A percentile compares a stretch with the other conserved stretches of the same genome.
Conservation (phyloP, 2,329 filamentous ascomycete genomes). For the Myriosclerotinia duriaeana region DNA sequence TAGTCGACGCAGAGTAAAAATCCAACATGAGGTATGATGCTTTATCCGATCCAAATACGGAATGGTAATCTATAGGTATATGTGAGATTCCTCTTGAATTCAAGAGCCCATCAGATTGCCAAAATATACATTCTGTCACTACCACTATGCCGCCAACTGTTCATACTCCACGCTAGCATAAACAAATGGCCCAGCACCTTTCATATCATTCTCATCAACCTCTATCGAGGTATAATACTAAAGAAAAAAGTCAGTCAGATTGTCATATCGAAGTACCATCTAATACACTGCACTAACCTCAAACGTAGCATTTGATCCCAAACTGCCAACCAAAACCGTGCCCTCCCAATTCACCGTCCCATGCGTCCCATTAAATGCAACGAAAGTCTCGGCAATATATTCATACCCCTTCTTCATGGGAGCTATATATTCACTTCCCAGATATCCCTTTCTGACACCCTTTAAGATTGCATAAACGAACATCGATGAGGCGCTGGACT, state of each 20-base stretch:
- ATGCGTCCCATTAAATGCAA: conserved; percentile 22
- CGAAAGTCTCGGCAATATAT: conserved; percentile 31
- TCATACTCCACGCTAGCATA: conserved; percentile 33
- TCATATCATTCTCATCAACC: conserved; percentile 32
- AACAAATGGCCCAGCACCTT: conserved; percentile 34
- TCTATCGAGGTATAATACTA: conserved; percentile 34
- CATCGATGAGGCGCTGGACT: conserved; percentile 16
- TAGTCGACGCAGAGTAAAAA: no score
- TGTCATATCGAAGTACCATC: not conserved
- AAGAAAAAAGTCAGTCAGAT: conserved; percentile 1
- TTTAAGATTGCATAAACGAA: conserved; percentile 18
- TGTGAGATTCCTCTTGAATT: not conserved
- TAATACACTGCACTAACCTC: conserved; percentile 27
- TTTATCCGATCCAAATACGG: no score
- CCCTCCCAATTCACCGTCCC: conserved; percentile 33
- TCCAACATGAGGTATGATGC: no score
- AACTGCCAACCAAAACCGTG: conserved; percentile 32
- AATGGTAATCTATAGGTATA: not conserved
- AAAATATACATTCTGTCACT: not conserved
- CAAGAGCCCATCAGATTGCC: not conserved
- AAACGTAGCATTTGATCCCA: conserved; percentile 31
- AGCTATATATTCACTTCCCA: conserved; percentile 24
- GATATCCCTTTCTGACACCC: conserved; percentile 16
- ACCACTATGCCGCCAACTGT: not conserved
- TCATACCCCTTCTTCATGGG: conserved; percentile 31